Conservation (phyloP, 352 stramenopile genomes). For the Thalassiosira ordinaria region DNA sequence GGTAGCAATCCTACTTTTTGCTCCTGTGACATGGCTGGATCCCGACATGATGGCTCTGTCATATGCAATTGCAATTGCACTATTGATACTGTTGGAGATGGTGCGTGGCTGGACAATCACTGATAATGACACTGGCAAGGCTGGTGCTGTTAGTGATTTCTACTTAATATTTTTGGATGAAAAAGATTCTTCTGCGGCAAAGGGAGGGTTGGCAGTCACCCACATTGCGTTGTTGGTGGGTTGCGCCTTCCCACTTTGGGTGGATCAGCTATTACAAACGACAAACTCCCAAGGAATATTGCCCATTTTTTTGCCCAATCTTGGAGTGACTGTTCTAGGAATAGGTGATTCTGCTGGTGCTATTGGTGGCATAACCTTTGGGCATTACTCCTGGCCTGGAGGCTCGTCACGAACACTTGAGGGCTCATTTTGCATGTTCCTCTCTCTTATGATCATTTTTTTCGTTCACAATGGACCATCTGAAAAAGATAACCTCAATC, state of each 20-base stretch:
- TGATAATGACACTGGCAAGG: conserved; percentile 1
- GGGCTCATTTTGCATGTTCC: conserved; percentile 75
- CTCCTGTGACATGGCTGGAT: conserved; percentile 58
- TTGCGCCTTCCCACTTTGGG: conserved; percentile 83
- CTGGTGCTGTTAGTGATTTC: conserved; percentile 52
- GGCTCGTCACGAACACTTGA: conserved; percentile 70
- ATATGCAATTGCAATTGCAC: conserved; percentile 72
- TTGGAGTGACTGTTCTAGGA: conserved; percentile 80
- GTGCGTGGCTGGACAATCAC: conserved; percentile 37
- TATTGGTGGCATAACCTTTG: conserved; percentile 57
- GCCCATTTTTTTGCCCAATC: conserved; percentile 48
- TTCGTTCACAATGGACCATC: too few species aligned
- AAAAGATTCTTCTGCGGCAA: conserved; percentile 53
- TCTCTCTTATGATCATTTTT: conserved; percentile 45
- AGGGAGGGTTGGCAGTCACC: conserved; percentile 73
- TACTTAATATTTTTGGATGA: conserved; percentile 60
- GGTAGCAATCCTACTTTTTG: conserved; percentile 77
- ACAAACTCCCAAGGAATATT: background rate
- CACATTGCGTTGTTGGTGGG: conserved; percentile 84
- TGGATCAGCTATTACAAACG: conserved; percentile 49
- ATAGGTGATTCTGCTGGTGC: conserved; percentile 82
- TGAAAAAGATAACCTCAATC: too few species aligned
- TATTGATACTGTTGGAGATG: conserved; percentile 73
- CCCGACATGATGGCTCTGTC: conserved; percentile 72
- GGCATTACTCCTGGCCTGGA: conserved; percentile 48